A percentile compares a stretch with the other conserved stretches of the same genome.
Conservation (phyloP, 257 asterid species). For the Handroanthus guayacan region DNA sequence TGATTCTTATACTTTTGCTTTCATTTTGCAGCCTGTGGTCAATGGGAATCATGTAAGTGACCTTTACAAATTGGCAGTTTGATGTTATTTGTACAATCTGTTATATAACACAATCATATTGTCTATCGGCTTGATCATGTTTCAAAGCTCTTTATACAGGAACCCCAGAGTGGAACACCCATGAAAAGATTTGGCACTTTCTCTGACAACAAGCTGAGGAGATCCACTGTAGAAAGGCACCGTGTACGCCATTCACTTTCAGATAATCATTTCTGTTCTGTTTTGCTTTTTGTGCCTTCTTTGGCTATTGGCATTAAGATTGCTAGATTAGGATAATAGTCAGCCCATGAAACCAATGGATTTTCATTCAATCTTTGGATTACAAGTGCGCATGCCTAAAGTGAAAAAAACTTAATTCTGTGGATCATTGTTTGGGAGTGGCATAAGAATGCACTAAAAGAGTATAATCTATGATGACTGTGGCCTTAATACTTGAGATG, state of each 20-base stretch:
- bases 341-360: conserved; percentile 10
- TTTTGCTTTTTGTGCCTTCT: conserved; percentile 19
- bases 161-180: conserved; percentile 41
- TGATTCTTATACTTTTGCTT: conserved; percentile 40
- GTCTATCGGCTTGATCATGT: conserved; percentile 17
- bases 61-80: conserved; percentile 6
- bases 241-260: conserved; percentile 50
- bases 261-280: background rate
- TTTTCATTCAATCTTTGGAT: background rate
- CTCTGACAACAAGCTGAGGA: conserved; percentile 47
- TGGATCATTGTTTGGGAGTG: background rate
- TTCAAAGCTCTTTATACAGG: conserved; percentile 45
- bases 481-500: background rate
- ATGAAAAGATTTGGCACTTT: conserved; percentile 52
- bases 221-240: conserved; percentile 63
- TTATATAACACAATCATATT: conserved; percentile 6
- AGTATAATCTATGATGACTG: background rate
- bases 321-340: background rate
- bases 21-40: conserved; percentile 59
- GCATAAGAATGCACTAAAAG: background rate
- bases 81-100: conserved; percentile 17
- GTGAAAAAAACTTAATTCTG: background rate
- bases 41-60: conserved; percentile 70
- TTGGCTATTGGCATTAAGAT: conserved; percentile 24
- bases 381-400: background rate